Percentiles rank a stretch among this genome's conserved stretches.
Evolutionary conservation across 768 basidiomycete species (phyloP).

Genomic region (Pleurotus cornucopiae): DNA sequence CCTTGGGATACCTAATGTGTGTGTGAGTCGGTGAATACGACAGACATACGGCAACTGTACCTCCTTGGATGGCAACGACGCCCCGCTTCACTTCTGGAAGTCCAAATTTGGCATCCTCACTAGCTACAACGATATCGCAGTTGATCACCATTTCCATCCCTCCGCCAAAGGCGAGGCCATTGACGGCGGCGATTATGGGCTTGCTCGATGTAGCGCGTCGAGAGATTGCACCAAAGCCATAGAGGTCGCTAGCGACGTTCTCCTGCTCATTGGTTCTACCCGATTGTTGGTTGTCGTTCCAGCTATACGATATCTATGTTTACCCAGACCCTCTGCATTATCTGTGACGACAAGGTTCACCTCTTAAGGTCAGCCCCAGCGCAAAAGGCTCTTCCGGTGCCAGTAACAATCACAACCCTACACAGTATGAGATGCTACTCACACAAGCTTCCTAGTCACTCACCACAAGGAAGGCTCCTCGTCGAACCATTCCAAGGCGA

Average conservation of each 20-base stretch:
- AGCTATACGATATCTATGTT: conserved; percentile 32
- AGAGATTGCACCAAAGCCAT: conserved; percentile 75
- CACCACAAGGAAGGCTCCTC: conserved; percentile 70
- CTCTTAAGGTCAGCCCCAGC: conserved; percentile 77
- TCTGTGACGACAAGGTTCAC: conserved; percentile 32
- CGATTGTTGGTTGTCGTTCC: conserved; percentile 50
- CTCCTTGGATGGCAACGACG: conserved; percentile 69
- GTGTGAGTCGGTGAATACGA: neutral
- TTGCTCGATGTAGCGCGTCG: conserved; percentile 58
- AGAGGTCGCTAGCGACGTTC: conserved; percentile 27
- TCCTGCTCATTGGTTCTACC: conserved; percentile 42
- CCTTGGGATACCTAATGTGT: conserved; percentile 57
- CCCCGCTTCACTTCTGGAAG: conserved; percentile 79
- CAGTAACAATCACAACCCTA: conserved; percentile 76
- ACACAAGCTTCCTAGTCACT: conserved; percentile 9
- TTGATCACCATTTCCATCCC: conserved; percentile 64
- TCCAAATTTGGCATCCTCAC: conserved; percentile 62
- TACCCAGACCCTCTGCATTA: too few relatives aligned
- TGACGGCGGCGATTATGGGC: conserved; percentile 78
- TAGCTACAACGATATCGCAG: conserved; percentile 73
- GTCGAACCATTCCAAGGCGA: conserved; percentile 69
- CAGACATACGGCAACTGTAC: conserved; percentile 28
- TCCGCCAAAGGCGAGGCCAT: conserved; percentile 69
- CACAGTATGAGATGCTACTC: conserved; percentile 1
- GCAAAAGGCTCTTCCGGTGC: conserved; percentile 69